Evolutionary conservation across 2,329 filamentous ascomycete genomes (phyloP), one percentile per base, ranked within the genome.

Genomic region (Fusarium aywerte): DNA sequence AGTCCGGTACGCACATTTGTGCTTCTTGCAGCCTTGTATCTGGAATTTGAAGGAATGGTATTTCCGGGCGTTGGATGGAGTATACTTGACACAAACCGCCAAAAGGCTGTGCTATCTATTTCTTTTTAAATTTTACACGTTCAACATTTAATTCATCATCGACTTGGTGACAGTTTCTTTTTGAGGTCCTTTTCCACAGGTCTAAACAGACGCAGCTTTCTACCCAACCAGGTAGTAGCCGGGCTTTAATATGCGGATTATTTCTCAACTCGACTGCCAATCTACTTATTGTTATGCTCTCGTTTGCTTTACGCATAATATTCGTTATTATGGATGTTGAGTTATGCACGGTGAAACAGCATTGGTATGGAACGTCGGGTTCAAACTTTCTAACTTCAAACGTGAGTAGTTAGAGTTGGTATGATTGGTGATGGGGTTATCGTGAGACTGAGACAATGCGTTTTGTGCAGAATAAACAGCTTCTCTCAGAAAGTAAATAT

Each of bases 61-160:
- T 39, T 63, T 52, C 48, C 32, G 23, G 71, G 71, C 69, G 71
- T 73, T 73, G 63, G 61, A 73, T 67, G 67, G 71, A 71, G 61
- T 64, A 67, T 49, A 57, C 49, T 58, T 68, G 60, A 58, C 62
- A 58, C 56, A 53, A 31, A 47, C 48, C 27, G 71, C 57, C 71
- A 68, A 71, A 69, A 65, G 71, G 67, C 61, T 66, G 48, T 18
- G 53, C 53, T 51, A 58, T 51, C 32, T 62, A 40, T 38, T 47
- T 54, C 47, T 60, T 43, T 52, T 49, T 61, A 40, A 54, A 60
- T 64, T 50, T 45, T 42, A 59, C 53, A 36, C 54, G 42, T 23
- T 44, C 39, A 33, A 33, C 21, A 49, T 36, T 39, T 45, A 45
- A 59, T 42, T 47, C 9, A 2, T 29, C n/a, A n/a, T 42, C 25